These are phyloP conservation scores for Colletotrichum lini DNA, from an alignment of 2,329 filamentous ascomycete genomes.

Conservation along the genomic window DNA sequence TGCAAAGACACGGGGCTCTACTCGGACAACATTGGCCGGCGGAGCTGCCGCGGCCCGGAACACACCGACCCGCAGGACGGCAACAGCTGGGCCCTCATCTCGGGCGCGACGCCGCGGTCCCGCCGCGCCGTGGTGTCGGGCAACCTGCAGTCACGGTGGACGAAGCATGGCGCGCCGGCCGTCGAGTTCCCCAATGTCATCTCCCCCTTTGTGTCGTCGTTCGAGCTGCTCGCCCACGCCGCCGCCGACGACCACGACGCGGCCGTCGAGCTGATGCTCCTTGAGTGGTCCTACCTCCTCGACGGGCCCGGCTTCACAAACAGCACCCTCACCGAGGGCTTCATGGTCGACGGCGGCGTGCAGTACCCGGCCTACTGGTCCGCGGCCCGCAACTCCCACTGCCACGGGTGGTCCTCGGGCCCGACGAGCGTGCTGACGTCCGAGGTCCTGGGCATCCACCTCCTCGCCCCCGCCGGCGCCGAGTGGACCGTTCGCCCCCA, in stretches of 20 bases:
- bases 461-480: conserved; percentile 46
- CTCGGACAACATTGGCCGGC: conserved; percentile 59
- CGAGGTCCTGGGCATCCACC: conserved; percentile 49
- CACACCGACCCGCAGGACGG: conserved; percentile 65
- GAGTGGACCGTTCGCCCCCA: conserved; percentile 48
- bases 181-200: conserved; percentile 55
- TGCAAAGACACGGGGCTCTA: conserved; percentile 54
- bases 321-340: conserved; percentile 59
- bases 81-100: conserved; percentile 62
- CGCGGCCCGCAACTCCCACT: conserved; percentile 51
- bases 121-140: conserved; percentile 49
- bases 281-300: conserved; percentile 58
- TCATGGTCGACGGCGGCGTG: conserved; percentile 53
- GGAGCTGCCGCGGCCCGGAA: conserved; percentile 50
- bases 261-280: conserved; percentile 59
- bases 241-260: conserved; percentile 53
- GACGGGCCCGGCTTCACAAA: conserved; percentile 57
- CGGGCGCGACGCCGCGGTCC: conserved; percentile 44
- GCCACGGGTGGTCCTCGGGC: conserved; percentile 55
- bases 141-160: conserved; percentile 58
- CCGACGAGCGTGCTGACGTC: conserved; percentile 51
- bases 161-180: conserved; percentile 61
- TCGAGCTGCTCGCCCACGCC: conserved; percentile 55
- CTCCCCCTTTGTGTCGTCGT: conserved; percentile 53
- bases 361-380: conserved; percentile 52